Conservation (phyloP, 83 land plant genomes). For the Picea abies region DNA sequence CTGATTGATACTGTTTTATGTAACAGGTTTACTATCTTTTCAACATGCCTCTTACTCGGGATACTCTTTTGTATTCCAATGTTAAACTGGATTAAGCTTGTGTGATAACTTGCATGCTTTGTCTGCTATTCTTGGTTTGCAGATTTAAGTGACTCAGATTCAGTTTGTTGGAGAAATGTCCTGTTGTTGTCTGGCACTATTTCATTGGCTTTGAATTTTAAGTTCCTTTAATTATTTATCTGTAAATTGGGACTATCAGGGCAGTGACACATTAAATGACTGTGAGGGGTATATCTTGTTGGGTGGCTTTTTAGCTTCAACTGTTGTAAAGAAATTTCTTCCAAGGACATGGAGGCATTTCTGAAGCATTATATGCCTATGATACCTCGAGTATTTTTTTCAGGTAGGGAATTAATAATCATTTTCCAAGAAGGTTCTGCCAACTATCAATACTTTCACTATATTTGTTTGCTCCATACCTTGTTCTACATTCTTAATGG, state of each 20-base stretch:
- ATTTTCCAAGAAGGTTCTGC: background rate
- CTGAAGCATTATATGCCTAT: background rate
- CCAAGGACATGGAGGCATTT: background rate
- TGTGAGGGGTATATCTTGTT: background rate
- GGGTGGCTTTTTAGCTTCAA: background rate
- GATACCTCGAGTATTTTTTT: background rate
- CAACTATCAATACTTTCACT: too few relatives aligned
- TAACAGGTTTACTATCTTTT: conserved; percentile 44
- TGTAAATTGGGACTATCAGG: background rate
- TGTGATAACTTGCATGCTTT: background rate
- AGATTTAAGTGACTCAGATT: background rate
- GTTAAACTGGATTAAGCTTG: conserved; percentile 54
- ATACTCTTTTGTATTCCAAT: conserved; percentile 67
- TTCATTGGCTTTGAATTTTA: background rate
- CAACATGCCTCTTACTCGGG: conserved; percentile 68
- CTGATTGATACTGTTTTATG: conserved; percentile 18
- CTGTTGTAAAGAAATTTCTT: background rate
- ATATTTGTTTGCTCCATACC: too few relatives aligned
- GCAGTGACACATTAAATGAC: background rate
- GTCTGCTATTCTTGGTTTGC: background rate
- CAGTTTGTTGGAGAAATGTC: background rate
- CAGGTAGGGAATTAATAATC: background rate
- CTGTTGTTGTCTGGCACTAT: background rate
- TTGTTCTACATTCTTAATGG: background rate
- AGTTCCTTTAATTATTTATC: background rate